Evolutionary conservation across 2,329 filamentous ascomycete species (phyloP), one percentile per base, ranked within the genome.

Genomic region (Claviceps sp.): DNA sequence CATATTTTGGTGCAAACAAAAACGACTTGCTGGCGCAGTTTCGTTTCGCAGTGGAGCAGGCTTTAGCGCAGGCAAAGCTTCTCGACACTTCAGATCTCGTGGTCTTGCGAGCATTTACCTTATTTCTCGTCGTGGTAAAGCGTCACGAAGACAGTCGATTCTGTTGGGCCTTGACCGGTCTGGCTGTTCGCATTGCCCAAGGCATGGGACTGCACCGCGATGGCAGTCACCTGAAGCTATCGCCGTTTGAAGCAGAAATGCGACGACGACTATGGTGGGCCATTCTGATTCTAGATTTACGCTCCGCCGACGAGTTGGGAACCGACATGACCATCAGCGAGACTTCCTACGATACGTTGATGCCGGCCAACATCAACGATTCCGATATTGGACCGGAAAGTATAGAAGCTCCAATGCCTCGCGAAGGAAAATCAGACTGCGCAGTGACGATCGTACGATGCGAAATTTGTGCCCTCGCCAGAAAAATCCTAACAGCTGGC

Each of bases 181-280:
- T 82, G 7, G 70, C 74, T 3, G 70, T 78, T n/a, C 72, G 80
- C 5, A 76, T 84, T 41, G 78, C 73, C 3, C 78, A 81, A 57
- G 74, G 76, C 2, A 72, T 82, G 57, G 81, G 81, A 1, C 67
- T 84, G 2, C 80, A 84, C 58, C 72, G 77, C 5, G 79, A 83
- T 50, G 71, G 72, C 11, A 65, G 67, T 4, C 63, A 70, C 46
- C 70, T 82, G 40, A 71, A 70, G 1, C 65, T 84, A 4, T 69
- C 72, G 0, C 74, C 77, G 0, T 81, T 78, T 53, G 79, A 84
- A 52, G 72, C 73, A 1, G 79, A 84, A 60, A 75, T 82, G 63
- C 70, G 80, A 40, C 70, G 81, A 22, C 70, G 81, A 2, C 61
- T 83, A 0, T 84, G 80, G 76, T 82, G 77, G 72, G 69, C 74